These are phyloP conservation scores for Lachancea dasiensis DNA, from an alignment of 805 yeast species.

Conservation along the genomic window DNA sequence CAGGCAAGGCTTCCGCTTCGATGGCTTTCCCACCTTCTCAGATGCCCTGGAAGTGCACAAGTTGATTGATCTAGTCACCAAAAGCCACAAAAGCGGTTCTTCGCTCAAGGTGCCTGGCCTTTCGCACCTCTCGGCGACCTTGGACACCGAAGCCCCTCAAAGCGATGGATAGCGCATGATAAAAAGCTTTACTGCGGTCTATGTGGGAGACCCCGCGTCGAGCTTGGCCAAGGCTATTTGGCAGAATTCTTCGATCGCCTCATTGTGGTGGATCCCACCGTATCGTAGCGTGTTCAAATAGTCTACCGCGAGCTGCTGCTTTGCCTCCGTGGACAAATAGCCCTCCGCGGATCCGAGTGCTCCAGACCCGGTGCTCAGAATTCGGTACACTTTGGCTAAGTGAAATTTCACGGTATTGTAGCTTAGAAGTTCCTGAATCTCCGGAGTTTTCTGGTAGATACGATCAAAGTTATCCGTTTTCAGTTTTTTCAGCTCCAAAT, in stretches of 20 bases:
- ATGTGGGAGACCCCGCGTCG: neutral
- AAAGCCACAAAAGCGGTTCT: constrained; percentile 16
- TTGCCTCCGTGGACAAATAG: constrained; percentile 28
- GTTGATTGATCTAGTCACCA: constrained; percentile 24
- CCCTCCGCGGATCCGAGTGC: constrained; percentile 15
- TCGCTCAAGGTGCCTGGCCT: constrained; percentile 6
- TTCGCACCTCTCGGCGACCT: no score
- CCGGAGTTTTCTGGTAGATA: constrained; percentile 35
- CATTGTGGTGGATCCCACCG: constrained; percentile 59
- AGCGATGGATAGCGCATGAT: no score
- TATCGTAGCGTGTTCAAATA: constrained; percentile 50
- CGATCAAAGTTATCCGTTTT: constrained; percentile 23
- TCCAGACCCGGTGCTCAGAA: constrained; percentile 31
- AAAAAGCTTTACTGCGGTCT: no score
- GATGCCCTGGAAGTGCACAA: constrained; percentile 20
- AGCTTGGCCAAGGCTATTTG: constrained; percentile 16
- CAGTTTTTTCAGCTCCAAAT: neutral
- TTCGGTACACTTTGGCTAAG: constrained; percentile 42
- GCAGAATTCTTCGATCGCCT: constrained; percentile 59
- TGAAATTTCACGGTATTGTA: constrained; percentile 48
- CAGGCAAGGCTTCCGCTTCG: constrained; percentile 26
- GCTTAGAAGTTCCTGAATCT: constrained; percentile 42
- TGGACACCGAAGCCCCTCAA: no score
- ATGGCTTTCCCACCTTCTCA: constrained; percentile 29
- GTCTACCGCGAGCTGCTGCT: constrained; percentile 49